Evolutionary conservation across 78 protist genomes (phyloP).

Genomic region (Creolimax fragrantissima): DNA sequence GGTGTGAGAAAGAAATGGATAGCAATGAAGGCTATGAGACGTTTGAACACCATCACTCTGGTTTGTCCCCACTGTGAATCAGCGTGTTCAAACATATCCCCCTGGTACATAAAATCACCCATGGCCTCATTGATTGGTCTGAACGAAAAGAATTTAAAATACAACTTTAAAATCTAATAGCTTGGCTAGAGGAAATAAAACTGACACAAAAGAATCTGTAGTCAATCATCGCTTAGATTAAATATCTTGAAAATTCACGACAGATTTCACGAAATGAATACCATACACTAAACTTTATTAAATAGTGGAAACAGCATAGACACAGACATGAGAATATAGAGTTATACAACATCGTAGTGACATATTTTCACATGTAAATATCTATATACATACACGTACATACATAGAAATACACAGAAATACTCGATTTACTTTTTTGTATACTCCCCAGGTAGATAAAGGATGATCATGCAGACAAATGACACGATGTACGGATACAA

Average conservation of each 20-base stretch:
- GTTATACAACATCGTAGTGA: background rate
- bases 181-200: no score
- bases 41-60: background rate
- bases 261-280: background rate
- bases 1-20: background rate
- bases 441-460: background rate
- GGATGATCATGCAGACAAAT: background rate
- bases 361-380: background rate
- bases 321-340: background rate
- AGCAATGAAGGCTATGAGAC: background rate
- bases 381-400: background rate
- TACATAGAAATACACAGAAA: background rate
- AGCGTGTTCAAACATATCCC: background rate
- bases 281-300: background rate
- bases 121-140: background rate
- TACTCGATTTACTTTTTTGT: background rate
- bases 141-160: background rate
- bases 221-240: background rate
- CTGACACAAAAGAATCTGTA: no score
- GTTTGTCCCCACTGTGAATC: background rate
- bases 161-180: background rate
- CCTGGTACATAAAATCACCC: background rate
- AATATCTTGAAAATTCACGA: background rate
- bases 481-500: background rate
- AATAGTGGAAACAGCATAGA: background rate